Percentiles rank a stretch among this genome's conserved stretches.
Evolutionary conservation across 805 yeast species (phyloP).

Genomic region (Candida ipomoeae): DNA sequence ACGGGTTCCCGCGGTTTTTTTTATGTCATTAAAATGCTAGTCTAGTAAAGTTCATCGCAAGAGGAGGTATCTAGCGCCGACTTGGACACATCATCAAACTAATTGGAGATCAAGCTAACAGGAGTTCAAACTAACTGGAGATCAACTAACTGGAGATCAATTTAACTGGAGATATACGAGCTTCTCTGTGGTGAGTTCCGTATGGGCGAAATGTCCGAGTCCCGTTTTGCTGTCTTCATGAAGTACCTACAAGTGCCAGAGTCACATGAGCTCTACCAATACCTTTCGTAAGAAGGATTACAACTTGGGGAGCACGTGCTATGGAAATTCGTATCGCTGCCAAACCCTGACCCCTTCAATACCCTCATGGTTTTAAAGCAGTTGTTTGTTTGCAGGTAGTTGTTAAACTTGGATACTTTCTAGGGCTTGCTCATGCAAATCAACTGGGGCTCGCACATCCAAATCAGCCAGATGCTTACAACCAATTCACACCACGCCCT

Average conservation of each 20-base stretch:
- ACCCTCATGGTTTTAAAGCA: constrained; percentile 37
- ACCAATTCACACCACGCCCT: constrained; percentile 18
- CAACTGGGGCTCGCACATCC: constrained; percentile 25
- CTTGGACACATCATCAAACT: no score
- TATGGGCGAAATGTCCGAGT: constrained; percentile 5
- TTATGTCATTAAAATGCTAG: no score
- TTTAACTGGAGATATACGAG: no score
- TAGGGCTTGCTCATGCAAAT: no score
- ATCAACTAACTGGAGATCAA: no score
- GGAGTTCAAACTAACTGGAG: no score
- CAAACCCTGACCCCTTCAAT: constrained; percentile 17
- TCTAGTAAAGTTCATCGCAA: no score
- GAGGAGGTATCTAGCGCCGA: no score
- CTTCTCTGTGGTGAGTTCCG: constrained; percentile 14
- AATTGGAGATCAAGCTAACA: no score
- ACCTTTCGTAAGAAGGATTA: constrained; percentile 16
- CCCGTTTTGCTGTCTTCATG: constrained; percentile 16
- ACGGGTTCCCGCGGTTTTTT: no score
- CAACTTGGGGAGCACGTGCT: constrained; percentile 16
- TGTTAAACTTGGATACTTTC: constrained; percentile 19
- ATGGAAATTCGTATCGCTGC: constrained; percentile 18
- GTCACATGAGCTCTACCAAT: constrained; percentile 15
- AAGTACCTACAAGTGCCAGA: constrained; percentile 16
- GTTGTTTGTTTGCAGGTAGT: constrained; percentile 25
- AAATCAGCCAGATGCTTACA: constrained; percentile 14